Evolutionary conservation across 768 basidiomycete species (phyloP).

Genomic region (Tricholoma terreum): DNA sequence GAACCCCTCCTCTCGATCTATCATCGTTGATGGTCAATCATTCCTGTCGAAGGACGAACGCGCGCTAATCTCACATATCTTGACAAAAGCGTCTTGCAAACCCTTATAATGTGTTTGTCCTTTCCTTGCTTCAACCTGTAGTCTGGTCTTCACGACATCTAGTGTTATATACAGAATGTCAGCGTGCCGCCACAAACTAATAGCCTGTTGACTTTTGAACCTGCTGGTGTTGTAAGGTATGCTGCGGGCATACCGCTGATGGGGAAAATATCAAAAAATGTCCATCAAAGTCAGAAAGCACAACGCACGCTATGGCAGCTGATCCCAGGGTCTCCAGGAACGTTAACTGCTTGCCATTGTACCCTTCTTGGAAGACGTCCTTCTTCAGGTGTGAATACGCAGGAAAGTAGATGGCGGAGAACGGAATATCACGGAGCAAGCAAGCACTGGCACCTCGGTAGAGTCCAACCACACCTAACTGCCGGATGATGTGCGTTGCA

Average conservation of each 20-base stretch:
- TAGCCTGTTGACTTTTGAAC: constrained; percentile 38
- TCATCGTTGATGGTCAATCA: constrained; percentile 14
- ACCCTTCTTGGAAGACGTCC: constrained; percentile 93
- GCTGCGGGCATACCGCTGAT: constrained; percentile 96
- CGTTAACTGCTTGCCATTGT: constrained; percentile 88
- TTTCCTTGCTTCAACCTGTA: constrained; percentile 89
- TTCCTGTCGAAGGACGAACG: background rate
- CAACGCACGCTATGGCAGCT: constrained; percentile 76
- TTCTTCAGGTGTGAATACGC: constrained; percentile 88
- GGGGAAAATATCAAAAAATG: constrained; percentile 25
- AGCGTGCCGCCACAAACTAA: constrained; percentile 8
- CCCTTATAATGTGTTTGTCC: constrained; percentile 94
- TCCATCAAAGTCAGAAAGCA: constrained; percentile 12
- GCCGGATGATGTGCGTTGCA: constrained; percentile 88
- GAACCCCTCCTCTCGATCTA: constrained; percentile 88
- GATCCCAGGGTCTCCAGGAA: constrained; percentile 86
- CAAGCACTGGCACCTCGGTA: constrained; percentile 95
- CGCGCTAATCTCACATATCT: constrained; percentile 62
- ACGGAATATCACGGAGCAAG: constrained; percentile 92
- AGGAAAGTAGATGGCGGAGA: constrained; percentile 91
- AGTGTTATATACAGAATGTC: constrained; percentile 11
- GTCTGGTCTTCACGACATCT: constrained; percentile 97
- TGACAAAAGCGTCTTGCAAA: constrained; percentile 80
- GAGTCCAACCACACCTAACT: constrained; percentile 87
- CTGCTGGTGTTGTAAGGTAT: constrained; percentile 88